These are phyloP conservation scores for Datisca glomerata DNA, from an alignment of 306 rosid species.

Conservation along the genomic window DNA sequence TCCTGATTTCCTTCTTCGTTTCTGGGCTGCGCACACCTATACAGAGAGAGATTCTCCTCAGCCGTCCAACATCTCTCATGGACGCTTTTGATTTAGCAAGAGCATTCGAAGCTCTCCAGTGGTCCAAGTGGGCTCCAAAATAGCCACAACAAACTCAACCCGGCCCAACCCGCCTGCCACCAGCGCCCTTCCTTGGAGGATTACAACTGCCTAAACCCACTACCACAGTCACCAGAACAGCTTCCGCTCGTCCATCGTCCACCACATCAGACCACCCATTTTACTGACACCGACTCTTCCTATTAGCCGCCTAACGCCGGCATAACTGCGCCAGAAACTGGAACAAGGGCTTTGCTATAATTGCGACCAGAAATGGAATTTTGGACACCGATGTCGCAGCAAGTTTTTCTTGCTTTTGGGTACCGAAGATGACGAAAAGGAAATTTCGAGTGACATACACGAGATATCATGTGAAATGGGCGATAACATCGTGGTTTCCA, in stretches of 20 bases:
- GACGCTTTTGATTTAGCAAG: background rate
- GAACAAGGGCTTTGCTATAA: background rate
- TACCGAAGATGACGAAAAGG: background rate
- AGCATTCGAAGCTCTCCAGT: background rate
- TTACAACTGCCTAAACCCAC: too few species aligned
- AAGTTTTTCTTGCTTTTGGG: background rate
- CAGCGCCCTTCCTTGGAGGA: background rate
- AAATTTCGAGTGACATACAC: background rate
- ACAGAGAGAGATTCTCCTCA: background rate
- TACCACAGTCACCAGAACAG: too few species aligned
- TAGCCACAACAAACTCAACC: too few species aligned
- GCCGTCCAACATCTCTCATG: background rate
- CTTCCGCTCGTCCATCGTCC: too few species aligned
- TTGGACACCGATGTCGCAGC: background rate
- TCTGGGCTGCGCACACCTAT: background rate
- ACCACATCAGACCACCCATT: too few species aligned
- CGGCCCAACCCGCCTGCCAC: too few species aligned
- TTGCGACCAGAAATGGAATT: background rate
- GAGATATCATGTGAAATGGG: background rate
- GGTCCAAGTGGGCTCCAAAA: too few species aligned
- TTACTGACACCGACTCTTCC: background rate
- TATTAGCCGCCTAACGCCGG: background rate
- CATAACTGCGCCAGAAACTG: rapidly evolving
- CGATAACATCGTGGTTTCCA: background rate
- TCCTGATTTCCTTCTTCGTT: background rate